Percentiles rank a stretch among this genome's conserved stretches.
phyloP scores from a whole-genome alignment of 1,284 basidiomycete genomes.

The Ganoderma leucocontextum region DNA sequence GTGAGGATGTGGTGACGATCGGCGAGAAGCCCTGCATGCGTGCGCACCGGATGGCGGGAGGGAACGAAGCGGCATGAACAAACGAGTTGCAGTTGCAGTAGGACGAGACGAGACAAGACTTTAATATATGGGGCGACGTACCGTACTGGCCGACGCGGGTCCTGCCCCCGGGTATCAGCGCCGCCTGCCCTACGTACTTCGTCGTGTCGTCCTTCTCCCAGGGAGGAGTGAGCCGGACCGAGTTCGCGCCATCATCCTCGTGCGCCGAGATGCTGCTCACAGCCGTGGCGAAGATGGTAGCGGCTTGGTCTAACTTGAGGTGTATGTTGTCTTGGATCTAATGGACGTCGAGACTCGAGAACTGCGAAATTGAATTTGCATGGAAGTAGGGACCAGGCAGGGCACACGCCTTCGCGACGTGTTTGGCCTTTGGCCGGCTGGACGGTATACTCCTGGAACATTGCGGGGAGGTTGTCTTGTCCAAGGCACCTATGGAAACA shows the following conservation, averaged over 20 bases:
- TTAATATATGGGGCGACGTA: constrained; percentile 18
- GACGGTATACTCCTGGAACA: too few relatives aligned
- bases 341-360: not conserved
- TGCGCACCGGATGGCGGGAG: constrained; percentile 50
- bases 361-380: not conserved
- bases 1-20: constrained; percentile 56
- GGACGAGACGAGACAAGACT: constrained; percentile 11
- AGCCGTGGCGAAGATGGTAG: constrained; percentile 42
- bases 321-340: constrained; percentile 35
- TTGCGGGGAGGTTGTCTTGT: too few relatives aligned
- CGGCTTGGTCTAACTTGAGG: constrained; percentile 43
- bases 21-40: constrained; percentile 55
- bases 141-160: constrained; percentile 54
- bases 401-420: too few relatives aligned
- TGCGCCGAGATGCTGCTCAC: constrained; percentile 38
- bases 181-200: constrained; percentile 48
- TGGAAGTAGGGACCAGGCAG: too few relatives aligned
- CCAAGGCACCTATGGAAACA: too few relatives aligned
- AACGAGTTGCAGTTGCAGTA: constrained; percentile 5
- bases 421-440: too few relatives aligned
- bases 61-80: too few relatives aligned
- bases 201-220: constrained; percentile 43
- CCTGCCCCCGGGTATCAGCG: constrained; percentile 54
- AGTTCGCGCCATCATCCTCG: constrained; percentile 36
- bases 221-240: constrained; percentile 41